phyloP scores from a whole-genome alignment of 2,329 filamentous ascomycete species.

The Fusarium gaditjirri region DNA sequence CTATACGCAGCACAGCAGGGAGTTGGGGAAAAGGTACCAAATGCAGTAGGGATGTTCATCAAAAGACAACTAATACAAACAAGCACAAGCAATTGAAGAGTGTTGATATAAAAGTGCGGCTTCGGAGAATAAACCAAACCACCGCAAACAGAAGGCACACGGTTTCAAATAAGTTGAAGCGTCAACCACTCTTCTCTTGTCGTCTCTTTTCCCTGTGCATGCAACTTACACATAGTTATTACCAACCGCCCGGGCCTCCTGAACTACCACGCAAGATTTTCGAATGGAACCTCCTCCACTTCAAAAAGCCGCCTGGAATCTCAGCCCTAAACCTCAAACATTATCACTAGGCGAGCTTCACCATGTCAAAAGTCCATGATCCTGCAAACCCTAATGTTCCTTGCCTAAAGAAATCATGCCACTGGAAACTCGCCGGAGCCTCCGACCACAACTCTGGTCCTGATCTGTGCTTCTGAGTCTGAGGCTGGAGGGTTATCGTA shows the following conservation, averaged over 20 bases:
- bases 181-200: constrained; percentile 2
- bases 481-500: neutral
- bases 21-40: neutral
- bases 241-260: constrained; percentile 9
- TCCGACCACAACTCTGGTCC: neutral
- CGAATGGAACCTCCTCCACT: neutral
- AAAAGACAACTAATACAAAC: neutral
- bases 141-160: constrained; percentile 15
- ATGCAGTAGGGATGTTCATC: constrained; percentile 7
- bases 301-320: neutral
- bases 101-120: neutral
- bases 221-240: constrained; percentile 10
- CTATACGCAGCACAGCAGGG: neutral
- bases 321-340: constrained; percentile 8
- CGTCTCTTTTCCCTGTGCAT: constrained; percentile 11
- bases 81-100: neutral
- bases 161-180: neutral
- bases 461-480: constrained; percentile 4
- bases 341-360: neutral
- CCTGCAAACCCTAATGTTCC: neutral
- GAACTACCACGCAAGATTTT: neutral
- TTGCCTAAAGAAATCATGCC: constrained; percentile 1
- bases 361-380: neutral
- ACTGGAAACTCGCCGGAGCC: neutral
- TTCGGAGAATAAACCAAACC: constrained; percentile 30